Conservation (phyloP, 345 rosid species). For the Citrus hindsii region DNA sequence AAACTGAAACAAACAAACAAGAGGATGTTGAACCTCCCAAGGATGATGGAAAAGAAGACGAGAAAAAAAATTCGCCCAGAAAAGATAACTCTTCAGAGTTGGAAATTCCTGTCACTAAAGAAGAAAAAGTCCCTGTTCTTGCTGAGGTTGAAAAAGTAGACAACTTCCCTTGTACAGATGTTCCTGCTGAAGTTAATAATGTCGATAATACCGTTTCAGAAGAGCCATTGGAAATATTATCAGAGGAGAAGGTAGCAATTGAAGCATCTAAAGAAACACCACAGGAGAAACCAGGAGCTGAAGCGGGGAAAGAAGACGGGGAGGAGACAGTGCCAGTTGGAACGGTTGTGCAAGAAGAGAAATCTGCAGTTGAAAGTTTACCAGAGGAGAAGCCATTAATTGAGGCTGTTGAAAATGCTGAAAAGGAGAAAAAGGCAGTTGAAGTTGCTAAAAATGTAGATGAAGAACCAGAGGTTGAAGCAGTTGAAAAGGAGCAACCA, state of each 20-base stretch:
- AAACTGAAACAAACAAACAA: conserved; percentile 10
- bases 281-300: conserved; percentile 6
- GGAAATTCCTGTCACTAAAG: conserved; percentile 2
- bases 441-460: background rate
- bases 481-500: conserved; percentile 6
- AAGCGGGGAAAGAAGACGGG: background rate
- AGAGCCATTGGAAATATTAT: background rate
- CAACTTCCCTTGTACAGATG: background rate
- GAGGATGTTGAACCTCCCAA: conserved; percentile 15
- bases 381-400: conserved; percentile 10
- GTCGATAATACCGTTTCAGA: background rate
- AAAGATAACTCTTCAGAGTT: background rate
- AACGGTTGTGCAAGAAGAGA: background rate
- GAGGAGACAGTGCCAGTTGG: background rate
- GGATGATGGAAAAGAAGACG: conserved; percentile 4
- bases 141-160: background rate
- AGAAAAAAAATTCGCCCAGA: conserved; percentile 8
- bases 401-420: conserved; percentile 3
- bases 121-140: conserved; percentile 4
- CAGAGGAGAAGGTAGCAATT: background rate
- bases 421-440: conserved; percentile 4
- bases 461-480: background rate
- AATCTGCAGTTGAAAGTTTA: conserved; percentile 4
- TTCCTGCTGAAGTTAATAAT: background rate
- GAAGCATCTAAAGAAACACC: conserved; percentile 3